Evolutionary conservation across 2,329 filamentous ascomycete genomes (phyloP), one percentile per base, ranked within the genome.

Genomic region (Paramyrothecium sp.): DNA sequence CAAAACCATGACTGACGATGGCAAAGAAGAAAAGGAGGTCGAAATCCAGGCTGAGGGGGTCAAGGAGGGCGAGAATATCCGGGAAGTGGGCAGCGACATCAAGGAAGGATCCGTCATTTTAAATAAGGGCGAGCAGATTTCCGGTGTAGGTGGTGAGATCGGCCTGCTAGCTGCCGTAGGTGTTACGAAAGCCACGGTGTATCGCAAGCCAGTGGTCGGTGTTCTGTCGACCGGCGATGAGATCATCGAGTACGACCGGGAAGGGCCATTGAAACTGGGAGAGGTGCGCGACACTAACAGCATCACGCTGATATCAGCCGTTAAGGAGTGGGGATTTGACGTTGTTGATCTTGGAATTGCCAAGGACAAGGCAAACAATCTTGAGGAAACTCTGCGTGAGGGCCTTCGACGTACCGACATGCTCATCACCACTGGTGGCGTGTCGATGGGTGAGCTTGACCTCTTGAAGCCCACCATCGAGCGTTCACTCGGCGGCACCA

Each of bases 391-490:
- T 2, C 82, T 99, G 11, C 88, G 93, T 2, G 81, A 85, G 57
- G 91, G 89, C 1, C 79, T 98, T 59, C 84, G 90, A 20, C 78
- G 79, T 51, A 87, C 88, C 23, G 93, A 97, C 68, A 78, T 98
- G 13, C 83, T 99, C 57, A 87, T 99, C 67, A 98, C 95, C 17
- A 94, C 90, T 0, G 95, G 95, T 21, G 95, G 95, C 51, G 95
- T 98, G 20, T 96, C 91, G 11, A 99, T 99, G 95, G 95, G 95
- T 56, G 95, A 99, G 75, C 86, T 97, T 2, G 95, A 99, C 73
- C 87, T 99, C 8, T 85, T 99, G 20, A 99, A 99, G 72, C 94
- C 95, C 0, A 98, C 94, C 0, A 91, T 99, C 66, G 95, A 98
- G 77, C 89, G 94, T 47, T 82, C 87, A 1, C 84, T 99, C 1